Evolutionary conservation across 1,139 yeast species (phyloP).

Genomic region (Hemisphaericaspora xylofermentans): DNA sequence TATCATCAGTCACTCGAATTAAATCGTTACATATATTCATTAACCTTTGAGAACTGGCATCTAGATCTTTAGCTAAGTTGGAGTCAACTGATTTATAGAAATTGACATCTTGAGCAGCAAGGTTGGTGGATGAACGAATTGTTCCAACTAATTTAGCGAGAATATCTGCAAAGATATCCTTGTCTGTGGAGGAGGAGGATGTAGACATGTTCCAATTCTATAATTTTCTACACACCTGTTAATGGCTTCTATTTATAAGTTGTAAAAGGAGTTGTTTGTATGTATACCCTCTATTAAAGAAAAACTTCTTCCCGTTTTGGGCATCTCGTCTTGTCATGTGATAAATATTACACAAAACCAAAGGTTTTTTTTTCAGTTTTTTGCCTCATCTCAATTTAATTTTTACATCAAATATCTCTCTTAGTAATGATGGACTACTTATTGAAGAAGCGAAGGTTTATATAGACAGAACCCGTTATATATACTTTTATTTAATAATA

Average conservation of each 20-base stretch:
- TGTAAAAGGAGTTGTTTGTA: neutral
- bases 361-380: neutral
- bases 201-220: neutral
- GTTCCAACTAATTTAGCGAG: conserved; percentile 50
- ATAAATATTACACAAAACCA: neutral
- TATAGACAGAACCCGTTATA: neutral
- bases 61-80: conserved; percentile 42
- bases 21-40: conserved; percentile 55
- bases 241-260: neutral
- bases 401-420: too few relatives aligned
- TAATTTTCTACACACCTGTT: neutral
- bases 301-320: neutral
- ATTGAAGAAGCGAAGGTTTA: too few relatives aligned
- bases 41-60: conserved; percentile 43
- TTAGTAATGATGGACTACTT: too few relatives aligned
- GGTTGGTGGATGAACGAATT: conserved; percentile 67
- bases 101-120: conserved; percentile 78
- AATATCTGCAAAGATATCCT: conserved; percentile 22
- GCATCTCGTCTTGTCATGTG: neutral
- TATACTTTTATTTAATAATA: neutral
- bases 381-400: neutral
- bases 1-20: conserved; percentile 33
- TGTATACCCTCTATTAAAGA: neutral
- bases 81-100: conserved; percentile 73
- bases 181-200: neutral